Evolutionary conservation across 768 basidiomycete species (phyloP), one percentile per base, ranked within the genome.

Genomic region (Naganishia randhawae): DNA sequence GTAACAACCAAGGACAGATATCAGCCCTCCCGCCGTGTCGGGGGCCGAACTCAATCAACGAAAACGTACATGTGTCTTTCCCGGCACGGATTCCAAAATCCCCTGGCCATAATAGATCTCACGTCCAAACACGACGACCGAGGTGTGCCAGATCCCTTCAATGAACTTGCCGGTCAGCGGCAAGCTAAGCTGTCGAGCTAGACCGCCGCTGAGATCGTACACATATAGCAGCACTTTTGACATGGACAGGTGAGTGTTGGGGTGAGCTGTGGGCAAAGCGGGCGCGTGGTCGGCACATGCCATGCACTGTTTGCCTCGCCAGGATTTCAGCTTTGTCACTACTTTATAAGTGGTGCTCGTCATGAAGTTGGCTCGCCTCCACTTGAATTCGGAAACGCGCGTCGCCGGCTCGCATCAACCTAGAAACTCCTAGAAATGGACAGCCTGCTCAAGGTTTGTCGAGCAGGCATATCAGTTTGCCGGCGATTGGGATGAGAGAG

Each of bases 61-160:
- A 16, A 22, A 32, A 67, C 89, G 69, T 77, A 90, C 90, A 81
- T 92, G 91, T 2, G 93, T 92, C 72, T 82, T 83, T 16, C 93
- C 92, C 0, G 94, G 93, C 27, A 27, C 11, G 0, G 74, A 72
- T 27, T 85, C 84, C 54, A 75, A 80, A 67, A 97, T 92, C 1
- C 94, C 94, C 73, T 87, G 90, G 2, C 94, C 93, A 78, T 92
- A 98, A 74, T 90, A 95, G 32, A 91, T 81, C 76, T 98, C 94
- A 73, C 87, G 87, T 1, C 86, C 87, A 78, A 86, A 96, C 3
- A 88, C 87, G 52, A 96, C 92, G 25, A 97, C 85, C 17, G 91
- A 92, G 0, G 94, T 95, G 80, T 98, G 94, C 93, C 94, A 98
- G 63, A 98, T 87, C 0, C 94, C 94, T 70, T 96, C 91, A 63